These are phyloP conservation scores for Claviceps sp. DNA, from an alignment of 2,329 filamentous ascomycete genomes.

Conservation along the genomic window DNA sequence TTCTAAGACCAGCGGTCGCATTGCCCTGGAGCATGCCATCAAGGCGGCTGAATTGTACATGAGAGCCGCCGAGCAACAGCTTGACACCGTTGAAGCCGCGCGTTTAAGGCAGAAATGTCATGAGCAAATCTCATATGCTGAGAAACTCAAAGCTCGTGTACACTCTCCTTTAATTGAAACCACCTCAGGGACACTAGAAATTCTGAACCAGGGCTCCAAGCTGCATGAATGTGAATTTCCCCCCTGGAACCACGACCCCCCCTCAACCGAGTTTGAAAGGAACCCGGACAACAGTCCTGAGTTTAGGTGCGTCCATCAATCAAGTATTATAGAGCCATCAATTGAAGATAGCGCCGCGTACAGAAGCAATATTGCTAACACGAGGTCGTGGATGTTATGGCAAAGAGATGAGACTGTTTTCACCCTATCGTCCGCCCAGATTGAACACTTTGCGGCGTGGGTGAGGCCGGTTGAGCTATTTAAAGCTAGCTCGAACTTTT, in stretches of 20 bases:
- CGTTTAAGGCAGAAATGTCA: slow-evolving; percentile 57
- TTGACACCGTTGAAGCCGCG: slow-evolving; percentile 47
- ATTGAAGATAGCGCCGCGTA: background rate
- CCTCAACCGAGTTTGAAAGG: slow-evolving; percentile 44
- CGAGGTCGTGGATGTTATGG: background rate
- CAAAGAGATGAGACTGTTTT: slow-evolving; percentile 56
- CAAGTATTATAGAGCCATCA: background rate
- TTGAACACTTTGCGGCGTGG: slow-evolving; percentile 71
- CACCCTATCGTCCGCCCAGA: slow-evolving; percentile 61
- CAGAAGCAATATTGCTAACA: background rate
- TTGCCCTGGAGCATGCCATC: slow-evolving; percentile 64
- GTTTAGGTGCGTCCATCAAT: background rate
- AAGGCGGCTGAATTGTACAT: slow-evolving; percentile 70
- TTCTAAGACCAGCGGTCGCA: slow-evolving; percentile 24
- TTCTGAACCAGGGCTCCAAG: slow-evolving; percentile 63
- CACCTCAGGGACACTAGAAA: slow-evolving; percentile 14
- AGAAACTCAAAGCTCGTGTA: slow-evolving; percentile 51
- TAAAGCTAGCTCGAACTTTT: slow-evolving; percentile 8
- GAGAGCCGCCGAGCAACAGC: slow-evolving; percentile 52
- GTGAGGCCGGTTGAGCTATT: slow-evolving; percentile 59
- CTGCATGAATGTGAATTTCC: slow-evolving; percentile 76
- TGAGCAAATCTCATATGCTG: slow-evolving; percentile 56
- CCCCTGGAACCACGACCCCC: slow-evolving; percentile 61
- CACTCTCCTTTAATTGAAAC: background rate
- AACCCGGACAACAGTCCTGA: background rate